A percentile compares a stretch with the other conserved stretches of the same genome.
Conservation (phyloP, 352 stramenopile genomes). For the Pilasporangium apinafurcum region DNA sequence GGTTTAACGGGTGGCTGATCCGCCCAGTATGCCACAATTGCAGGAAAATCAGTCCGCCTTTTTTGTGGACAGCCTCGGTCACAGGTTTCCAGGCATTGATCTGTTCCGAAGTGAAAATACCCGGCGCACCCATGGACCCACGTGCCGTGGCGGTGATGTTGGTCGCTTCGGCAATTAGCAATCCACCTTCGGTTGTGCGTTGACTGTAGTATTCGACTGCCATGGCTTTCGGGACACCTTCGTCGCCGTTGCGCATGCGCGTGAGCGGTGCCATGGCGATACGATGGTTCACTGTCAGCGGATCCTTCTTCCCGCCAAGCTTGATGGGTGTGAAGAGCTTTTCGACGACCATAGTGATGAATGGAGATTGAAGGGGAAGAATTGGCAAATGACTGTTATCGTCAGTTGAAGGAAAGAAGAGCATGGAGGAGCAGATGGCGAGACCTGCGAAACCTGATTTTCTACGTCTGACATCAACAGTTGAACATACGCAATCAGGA, state of each 20-base stretch:
- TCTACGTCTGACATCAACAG: no score
- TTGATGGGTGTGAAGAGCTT: constrained; percentile 21
- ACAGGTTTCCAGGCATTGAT: constrained; percentile 32
- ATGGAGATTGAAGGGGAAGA: no score
- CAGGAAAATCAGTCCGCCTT: constrained; percentile 46
- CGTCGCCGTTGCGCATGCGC: constrained; percentile 5
- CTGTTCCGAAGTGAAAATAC: constrained; percentile 32
- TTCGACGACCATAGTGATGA: no score
- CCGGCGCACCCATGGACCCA: constrained; percentile 20
- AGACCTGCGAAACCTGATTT: no score
- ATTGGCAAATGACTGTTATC: no score
- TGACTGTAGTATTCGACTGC: constrained; percentile 29
- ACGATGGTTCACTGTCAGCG: constrained; percentile 23
- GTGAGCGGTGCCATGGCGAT: constrained; percentile 45
- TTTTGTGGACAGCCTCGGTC: constrained; percentile 48
- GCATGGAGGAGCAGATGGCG: no score
- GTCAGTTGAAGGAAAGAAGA: no score
- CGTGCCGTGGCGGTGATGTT: constrained; percentile 13
- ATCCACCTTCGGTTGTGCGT: constrained; percentile 17
- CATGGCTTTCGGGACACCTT: constrained; percentile 10
- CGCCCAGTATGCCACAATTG: constrained; percentile 78
- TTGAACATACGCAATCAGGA: no score
- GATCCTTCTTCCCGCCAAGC: constrained; percentile 15
- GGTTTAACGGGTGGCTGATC: constrained; percentile 34
- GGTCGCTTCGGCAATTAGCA: constrained; percentile 35